A percentile compares a stretch with the other conserved stretches of the same genome.
Conservation (phyloP, 495 filamentous ascomycete species). For the Penicillium bialowiezense region DNA sequence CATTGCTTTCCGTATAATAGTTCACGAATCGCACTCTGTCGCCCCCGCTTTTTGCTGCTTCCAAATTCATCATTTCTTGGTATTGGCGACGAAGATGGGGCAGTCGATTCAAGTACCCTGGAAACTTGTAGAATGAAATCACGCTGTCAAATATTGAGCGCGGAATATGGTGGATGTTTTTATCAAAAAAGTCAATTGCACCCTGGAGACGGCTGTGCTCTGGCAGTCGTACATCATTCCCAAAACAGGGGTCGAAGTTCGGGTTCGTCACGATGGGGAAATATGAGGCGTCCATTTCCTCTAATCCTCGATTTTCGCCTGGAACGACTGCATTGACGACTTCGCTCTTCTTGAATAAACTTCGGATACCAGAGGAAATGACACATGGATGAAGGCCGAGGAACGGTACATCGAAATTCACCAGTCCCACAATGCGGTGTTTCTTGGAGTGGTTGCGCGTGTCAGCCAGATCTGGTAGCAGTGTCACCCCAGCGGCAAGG, state of each 20-base stretch:
- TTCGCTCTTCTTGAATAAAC: neutral
- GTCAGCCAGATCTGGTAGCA: neutral
- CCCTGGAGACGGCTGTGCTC: neutral
- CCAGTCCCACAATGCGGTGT: neutral
- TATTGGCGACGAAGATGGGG: neutral
- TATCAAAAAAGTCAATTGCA: neutral
- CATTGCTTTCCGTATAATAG: neutral
- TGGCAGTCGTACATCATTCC: neutral
- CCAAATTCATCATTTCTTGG: neutral
- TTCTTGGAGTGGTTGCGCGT: neutral
- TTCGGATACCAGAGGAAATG: neutral
- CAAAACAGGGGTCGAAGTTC: neutral
- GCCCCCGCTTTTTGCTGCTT: neutral
- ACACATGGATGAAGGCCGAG: neutral
- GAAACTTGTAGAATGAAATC: neutral
- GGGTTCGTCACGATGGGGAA: neutral
- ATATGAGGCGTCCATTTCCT: neutral
- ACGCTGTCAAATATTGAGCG: neutral
- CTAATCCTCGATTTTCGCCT: neutral
- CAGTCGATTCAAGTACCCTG: neutral
- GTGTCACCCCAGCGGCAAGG: neutral
- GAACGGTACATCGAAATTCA: neutral
- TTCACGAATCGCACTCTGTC: neutral
- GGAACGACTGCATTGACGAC: neutral
- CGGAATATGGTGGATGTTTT: neutral